Evolutionary conservation across 306 rosid genomes (phyloP), one percentile per base, ranked within the genome.

Genomic region (Prunus campanulata): DNA sequence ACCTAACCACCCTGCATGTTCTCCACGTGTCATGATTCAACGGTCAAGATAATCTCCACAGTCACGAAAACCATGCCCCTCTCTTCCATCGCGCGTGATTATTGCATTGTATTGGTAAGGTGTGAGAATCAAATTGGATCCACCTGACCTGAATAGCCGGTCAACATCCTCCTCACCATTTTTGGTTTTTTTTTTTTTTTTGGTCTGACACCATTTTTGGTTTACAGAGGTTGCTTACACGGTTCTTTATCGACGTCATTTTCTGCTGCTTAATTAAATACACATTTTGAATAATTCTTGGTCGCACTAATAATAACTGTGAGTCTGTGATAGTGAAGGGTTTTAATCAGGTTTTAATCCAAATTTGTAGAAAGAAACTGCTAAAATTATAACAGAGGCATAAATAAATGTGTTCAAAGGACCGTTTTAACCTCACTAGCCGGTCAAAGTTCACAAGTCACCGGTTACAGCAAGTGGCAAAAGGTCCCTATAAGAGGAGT

Each of bases 61-160:
- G 57, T 7, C 80, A 16, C 55, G 32, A 27, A 56, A 68, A 19
- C 24, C 19, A 8, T 18, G 19, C 22, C 19, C 12, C 15, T 3
- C 2, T 15, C 77, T 29, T 16, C 10, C 25, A 29, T 57, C 76
- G 56, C 52, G 78, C 77, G 59, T 48, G 70, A 70, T 6, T 3
- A 5, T 8, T 39, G 9, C 0, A 0, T 39, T 1, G 10, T 39
- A 39, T 39, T 39, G 44, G 16, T 57, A 66, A 49, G 49, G 48
- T 4, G 68, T 18, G 71, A 20, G 27, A 63, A 50, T 20, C 12
- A 32, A 27, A 25, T 39, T 39, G 44, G 9, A 39, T 81, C 68
- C 68, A 50, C 83, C 81, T 65, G 83, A 32, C 85, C 83, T 59
- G 77, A 25, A 29, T 60, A 71, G 78, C 84, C 78, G 66, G 86